A percentile compares a stretch with the other conserved stretches of the same genome.
Conservation (phyloP, 208 protist species). For the Acanthamoeba divionensis region DNA sequence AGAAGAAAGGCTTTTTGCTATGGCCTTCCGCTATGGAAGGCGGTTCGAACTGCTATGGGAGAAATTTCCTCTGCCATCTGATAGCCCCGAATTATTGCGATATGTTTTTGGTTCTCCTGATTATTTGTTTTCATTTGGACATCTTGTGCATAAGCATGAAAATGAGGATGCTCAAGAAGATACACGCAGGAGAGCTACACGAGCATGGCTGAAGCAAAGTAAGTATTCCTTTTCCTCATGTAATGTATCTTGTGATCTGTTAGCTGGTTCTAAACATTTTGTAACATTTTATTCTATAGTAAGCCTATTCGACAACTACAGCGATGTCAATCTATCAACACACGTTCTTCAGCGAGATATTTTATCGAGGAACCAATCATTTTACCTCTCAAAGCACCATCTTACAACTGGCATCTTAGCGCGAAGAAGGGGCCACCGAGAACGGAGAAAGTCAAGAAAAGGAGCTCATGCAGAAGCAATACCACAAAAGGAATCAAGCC, state of each 20-base stretch:
- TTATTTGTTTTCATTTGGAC: not conserved
- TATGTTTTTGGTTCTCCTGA: not conserved
- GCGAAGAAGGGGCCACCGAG: no score
- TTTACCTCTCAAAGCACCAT: not conserved
- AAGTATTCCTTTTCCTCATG: not conserved
- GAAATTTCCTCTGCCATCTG: not conserved
- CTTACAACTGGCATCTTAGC: not conserved
- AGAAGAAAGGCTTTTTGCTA: not conserved
- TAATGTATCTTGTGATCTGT: not conserved
- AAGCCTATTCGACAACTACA: not conserved
- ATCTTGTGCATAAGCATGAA: not conserved
- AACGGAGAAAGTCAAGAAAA: no score
- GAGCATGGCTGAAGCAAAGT: constrained; percentile 1
- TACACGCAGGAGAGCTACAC: not conserved
- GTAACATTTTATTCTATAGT: not conserved
- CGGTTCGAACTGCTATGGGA: not conserved
- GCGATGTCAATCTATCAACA: not conserved
- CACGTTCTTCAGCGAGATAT: not conserved
- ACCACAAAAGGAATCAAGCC: not conserved
- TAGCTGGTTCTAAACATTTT: not conserved
- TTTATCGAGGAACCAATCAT: not conserved
- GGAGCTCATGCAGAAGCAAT: not conserved
- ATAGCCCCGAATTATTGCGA: not conserved
- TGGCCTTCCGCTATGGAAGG: not conserved
- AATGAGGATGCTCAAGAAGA: not conserved